Evolutionary conservation across 257 asterid species (phyloP), one percentile per base, ranked within the genome.

Genomic region (Misopates orontium): DNA sequence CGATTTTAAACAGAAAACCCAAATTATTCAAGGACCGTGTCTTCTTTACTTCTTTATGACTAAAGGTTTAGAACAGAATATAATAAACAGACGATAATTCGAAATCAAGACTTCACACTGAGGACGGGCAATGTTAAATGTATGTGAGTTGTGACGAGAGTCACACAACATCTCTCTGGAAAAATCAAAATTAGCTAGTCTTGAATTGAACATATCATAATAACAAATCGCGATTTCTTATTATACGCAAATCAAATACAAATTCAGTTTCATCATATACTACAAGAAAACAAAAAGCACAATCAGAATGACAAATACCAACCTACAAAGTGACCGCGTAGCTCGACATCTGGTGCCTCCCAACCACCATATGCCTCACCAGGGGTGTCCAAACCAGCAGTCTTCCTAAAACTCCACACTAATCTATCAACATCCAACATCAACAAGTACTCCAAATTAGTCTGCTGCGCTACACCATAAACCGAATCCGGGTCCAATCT

Each of bases 271-370:
- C 42, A 36, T 36, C 42, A 36, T 8, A 36, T 36, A 8, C 42
- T 4, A 9, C 11, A 36, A 36, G 42, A 36, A 36, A 36, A 14
- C 9, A 58, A 14, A 15, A 16, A 21, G 31, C 6, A 28, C n/a
- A 28, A n/a, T 19, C 0, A 59, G 54, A 56, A 40, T 36, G 24
- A 19, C 28, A 52, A 58, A 17, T 44, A 83, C 91, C 60, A 47
- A 93, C 98, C 98, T 66, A 93, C 98, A 69, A 93, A 93, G 76
- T 93, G 98, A 60, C 97, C 98, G 0, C 98, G 94, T 36, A 93
- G 97, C 91, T 93, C 95, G 2, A 51, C 1, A 44, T 40, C 14
- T 0, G 87, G 83, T 53, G 74, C 87, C 87, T 93, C 98, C 98
- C 98, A 93, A 10, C 98, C 98, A 0, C 95, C 96, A 57, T 93